These are phyloP conservation scores for Heimioporus sp. DNA, from an alignment of 768 basidiomycete genomes.

Conservation along the genomic window DNA sequence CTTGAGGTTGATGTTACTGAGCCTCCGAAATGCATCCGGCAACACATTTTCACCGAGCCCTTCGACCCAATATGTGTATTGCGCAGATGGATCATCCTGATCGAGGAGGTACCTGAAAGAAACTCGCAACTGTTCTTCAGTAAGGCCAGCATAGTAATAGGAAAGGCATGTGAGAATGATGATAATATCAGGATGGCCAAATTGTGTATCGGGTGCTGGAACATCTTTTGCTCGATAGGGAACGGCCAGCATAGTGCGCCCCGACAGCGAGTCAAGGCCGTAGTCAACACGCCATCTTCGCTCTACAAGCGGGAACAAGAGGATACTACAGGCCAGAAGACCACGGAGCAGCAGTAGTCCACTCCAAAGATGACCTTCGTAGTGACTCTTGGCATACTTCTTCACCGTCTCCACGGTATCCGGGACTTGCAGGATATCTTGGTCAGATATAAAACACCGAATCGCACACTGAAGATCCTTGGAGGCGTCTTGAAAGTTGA, in stretches of 20 bases:
- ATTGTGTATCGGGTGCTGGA: slow-evolving; percentile 29
- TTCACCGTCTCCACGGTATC: slow-evolving; percentile 2
- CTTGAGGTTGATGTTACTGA: not conserved
- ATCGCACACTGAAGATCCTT: not conserved
- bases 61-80: not conserved
- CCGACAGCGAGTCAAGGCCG: slow-evolving; percentile 12
- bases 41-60: not conserved
- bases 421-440: not conserved
- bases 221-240: slow-evolving; percentile 37
- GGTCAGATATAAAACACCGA: slow-evolving; percentile 11
- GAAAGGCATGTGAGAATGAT: slow-evolving; percentile 25
- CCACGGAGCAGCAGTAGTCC: slow-evolving; percentile 30
- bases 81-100: not conserved
- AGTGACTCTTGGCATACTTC: not conserved
- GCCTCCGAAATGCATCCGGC: not conserved
- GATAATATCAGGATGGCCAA: slow-evolving; percentile 35
- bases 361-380: not conserved
- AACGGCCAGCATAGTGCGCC: slow-evolving; percentile 27
- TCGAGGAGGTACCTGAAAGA: not conserved
- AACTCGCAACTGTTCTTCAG: not conserved
- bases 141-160: not conserved
- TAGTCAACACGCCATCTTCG: slow-evolving; percentile 35
- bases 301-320: slow-evolving; percentile 25
- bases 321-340: slow-evolving; percentile 24
- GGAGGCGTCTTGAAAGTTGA: slow-evolving; percentile 5